Percentiles rank a stretch among this genome's conserved stretches.
Conservation (phyloP, 257 asterid genomes). For the Solanum chmielewskii region DNA sequence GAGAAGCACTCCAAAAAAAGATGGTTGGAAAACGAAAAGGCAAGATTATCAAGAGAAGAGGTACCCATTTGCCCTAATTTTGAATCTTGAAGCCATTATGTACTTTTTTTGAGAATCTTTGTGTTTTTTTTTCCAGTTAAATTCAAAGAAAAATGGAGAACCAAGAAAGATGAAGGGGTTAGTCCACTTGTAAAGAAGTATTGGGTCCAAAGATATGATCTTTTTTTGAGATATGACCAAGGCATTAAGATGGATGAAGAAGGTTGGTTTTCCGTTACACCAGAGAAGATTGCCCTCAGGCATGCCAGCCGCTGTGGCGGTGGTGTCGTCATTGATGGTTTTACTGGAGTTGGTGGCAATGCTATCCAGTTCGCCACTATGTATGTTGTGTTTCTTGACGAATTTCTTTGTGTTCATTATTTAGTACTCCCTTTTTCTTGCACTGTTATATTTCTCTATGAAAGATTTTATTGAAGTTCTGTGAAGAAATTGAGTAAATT, state of each 20-base stretch:
- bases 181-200: conserved; percentile 62
- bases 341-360: conserved; percentile 86
- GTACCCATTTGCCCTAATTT: conserved; percentile 10
- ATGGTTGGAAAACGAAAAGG: conserved; percentile 16
- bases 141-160: conserved; percentile 13
- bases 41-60: conserved; percentile 30
- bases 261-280: conserved; percentile 98
- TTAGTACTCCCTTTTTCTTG: background rate
- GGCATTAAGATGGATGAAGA: conserved; percentile 81
- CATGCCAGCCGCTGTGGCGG: conserved; percentile 61
- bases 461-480: background rate
- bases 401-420: background rate
- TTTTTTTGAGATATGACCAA: conserved; percentile 53
- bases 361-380: conserved; percentile 65
- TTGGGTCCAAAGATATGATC: conserved; percentile 73
- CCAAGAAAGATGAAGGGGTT: conserved; percentile 22
- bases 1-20: background rate
- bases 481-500: background rate
- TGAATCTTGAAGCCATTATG: background rate
- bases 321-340: conserved; percentile 65
- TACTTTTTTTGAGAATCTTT: background rate
- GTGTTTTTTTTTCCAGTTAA: conserved; percentile 13
- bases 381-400: conserved; percentile 18
- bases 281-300: conserved; percentile 66
- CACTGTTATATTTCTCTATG: background rate